phyloP scores from a whole-genome alignment of 2,329 filamentous ascomycete species.

The Gliomastix tumulicola region DNA sequence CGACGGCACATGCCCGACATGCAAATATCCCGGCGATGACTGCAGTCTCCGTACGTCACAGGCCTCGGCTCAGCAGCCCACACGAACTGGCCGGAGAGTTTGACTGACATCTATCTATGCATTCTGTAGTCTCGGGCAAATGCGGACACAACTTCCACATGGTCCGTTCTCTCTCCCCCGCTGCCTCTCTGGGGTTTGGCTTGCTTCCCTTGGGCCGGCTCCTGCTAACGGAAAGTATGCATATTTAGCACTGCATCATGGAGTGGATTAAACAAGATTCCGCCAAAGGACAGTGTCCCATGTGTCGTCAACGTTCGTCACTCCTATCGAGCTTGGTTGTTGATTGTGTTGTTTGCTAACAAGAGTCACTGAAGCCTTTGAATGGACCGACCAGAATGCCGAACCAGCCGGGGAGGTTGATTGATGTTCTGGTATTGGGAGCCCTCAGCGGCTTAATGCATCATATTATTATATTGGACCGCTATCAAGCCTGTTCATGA shows the following conservation, averaged over 20 bases:
- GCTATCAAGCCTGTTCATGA: too few species aligned
- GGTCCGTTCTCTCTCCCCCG: too few species aligned
- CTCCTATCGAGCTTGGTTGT: too few species aligned
- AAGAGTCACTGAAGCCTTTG: conserved; percentile 30
- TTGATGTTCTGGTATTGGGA: too few species aligned
- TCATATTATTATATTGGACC: too few species aligned
- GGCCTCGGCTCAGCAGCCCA: too few species aligned
- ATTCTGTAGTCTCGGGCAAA: conserved; percentile 73
- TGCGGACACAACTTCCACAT: conserved; percentile 98
- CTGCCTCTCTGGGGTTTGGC: too few species aligned
- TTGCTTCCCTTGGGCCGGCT: too few species aligned
- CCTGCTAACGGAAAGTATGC: too few species aligned
- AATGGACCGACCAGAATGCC: conserved; percentile 29
- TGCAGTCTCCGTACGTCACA: conserved; percentile 71
- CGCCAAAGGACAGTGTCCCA: conserved; percentile 89
- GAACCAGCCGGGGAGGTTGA: conserved; percentile 18
- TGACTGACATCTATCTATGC: too few species aligned
- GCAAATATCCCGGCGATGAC: conserved; percentile 95
- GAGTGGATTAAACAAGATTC: conserved; percentile 96
- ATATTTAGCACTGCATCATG: conserved; percentile 95
- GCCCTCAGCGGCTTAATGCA: too few species aligned
- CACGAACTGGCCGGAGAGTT: neutral
- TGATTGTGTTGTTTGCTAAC: too few species aligned
- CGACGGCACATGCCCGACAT: conserved; percentile 94
- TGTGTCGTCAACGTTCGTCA: conserved; percentile 87